These are phyloP conservation scores for Cytospora piceae DNA, from an alignment of 2,329 filamentous ascomycete species.

Conservation along the genomic window DNA sequence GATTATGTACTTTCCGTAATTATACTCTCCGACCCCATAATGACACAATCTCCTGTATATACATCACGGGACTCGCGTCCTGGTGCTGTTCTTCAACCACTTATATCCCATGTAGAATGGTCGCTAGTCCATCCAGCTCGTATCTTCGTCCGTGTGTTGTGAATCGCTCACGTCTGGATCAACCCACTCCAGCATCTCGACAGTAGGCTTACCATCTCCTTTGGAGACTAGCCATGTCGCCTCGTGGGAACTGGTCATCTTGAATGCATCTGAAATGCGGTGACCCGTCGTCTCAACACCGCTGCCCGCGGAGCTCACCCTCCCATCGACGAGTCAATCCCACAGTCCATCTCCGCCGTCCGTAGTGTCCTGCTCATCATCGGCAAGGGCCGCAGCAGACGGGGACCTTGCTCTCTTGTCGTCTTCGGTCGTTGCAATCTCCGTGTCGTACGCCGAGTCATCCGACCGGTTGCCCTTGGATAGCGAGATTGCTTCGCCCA, in stretches of 20 bases:
- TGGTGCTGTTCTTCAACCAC: conserved; percentile 6
- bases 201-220: neutral
- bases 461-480: conserved; percentile 2
- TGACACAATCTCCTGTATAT: neutral
- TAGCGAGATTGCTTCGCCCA: conserved; percentile 2
- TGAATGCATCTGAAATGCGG: neutral
- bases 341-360: conserved; percentile 25
- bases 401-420: conserved; percentile 6
- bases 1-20: neutral
- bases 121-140: conserved; percentile 18
- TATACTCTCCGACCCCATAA: conserved; percentile 6
- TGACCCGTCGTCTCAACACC: conserved; percentile 26
- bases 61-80: conserved; percentile 18
- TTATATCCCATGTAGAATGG: neutral
- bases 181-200: neutral
- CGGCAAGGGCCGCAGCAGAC: conserved; percentile 24
- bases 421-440: conserved; percentile 1
- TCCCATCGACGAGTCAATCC: conserved; percentile 29
- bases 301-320: conserved; percentile 27
- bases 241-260: neutral
- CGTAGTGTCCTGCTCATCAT: conserved; percentile 27
- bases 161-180: neutral
- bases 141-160: neutral
- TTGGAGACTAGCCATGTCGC: neutral
- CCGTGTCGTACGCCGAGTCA: conserved; percentile 1